Base-by-base conservation (phyloP, 352 stramenopile species). In the Halophytophthora batemanensis region DNA sequence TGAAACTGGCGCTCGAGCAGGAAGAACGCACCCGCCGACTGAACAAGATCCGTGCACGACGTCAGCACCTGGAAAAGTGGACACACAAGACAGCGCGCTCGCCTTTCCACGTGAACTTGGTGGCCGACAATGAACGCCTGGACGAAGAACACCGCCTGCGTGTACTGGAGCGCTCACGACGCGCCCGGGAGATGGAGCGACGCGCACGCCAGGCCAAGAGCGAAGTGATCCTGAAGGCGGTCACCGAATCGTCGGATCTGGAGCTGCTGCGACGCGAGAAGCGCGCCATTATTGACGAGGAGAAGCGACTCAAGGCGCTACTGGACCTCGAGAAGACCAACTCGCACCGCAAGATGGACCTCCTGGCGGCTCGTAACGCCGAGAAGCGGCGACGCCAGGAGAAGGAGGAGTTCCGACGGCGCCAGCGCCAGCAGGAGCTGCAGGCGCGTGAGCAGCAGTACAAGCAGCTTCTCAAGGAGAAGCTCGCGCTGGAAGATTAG, bases 261-360 rank as follows among this genome's bases (percentile, higher is more conserved):
- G 93, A 98, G 45, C 64, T 90, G 22, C 61, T 98, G 35, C 84
- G 93, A 1, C 77, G 82, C 34, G 93, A 98, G 59, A 98, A 98
- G 78, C 79, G 91, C 18, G 90, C 91, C 4, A 98, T 98, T 53
- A 88, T 97, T 29, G 85, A 97, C 48, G 93, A 98, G 63, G 93
- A 98, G 67, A 90, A 91, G 47, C 84, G 93, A 2, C 56, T 98
- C 31, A 97, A 96, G 56, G 92, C 93, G 23, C 66, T 98, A 2
- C 64, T 98, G 45, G 89, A 97, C 54, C 75, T 98, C 0, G 92
- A 98, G 50, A 98, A 98, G 67, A 95, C 85, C 44, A 97, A 96
- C 34, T 87, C 80, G 1, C 89, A 97, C 51, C 74, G 87, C 10
- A 98, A 98, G 64, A 72, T 88, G 43, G 92, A 98, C 50, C 68